These are phyloP conservation scores for Malus fusca DNA, from an alignment of 306 rosid genomes.

Conservation along the genomic window DNA sequence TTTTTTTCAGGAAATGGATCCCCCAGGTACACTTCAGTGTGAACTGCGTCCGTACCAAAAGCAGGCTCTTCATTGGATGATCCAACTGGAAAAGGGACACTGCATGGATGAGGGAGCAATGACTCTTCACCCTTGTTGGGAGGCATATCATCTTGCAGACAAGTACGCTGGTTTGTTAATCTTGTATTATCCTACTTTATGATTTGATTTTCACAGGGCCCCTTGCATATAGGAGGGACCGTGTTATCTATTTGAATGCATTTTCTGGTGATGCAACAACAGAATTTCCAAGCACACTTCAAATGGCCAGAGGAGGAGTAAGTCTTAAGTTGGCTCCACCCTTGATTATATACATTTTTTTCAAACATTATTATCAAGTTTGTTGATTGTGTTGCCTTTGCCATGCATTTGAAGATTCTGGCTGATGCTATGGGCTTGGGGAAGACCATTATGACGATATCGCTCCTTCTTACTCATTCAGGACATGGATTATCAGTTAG, in stretches of 20 bases:
- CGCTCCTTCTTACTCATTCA: slow-evolving; percentile 70
- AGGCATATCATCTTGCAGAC: slow-evolving; percentile 73
- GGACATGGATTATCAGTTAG: slow-evolving; percentile 45
- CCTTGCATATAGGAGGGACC: slow-evolving; percentile 52
- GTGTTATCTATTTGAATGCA: slow-evolving; percentile 65
- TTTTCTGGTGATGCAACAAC: slow-evolving; percentile 88
- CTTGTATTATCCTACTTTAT: neutral
- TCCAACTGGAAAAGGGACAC: slow-evolving; percentile 74
- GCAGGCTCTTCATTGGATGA: slow-evolving; percentile 91
- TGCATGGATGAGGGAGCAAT: slow-evolving; percentile 52
- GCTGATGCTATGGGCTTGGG: slow-evolving; percentile 99
- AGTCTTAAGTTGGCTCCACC: slow-evolving; percentile 28
- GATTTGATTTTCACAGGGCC: slow-evolving; percentile 14
- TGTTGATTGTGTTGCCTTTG: slow-evolving; percentile 20
- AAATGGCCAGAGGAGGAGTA: slow-evolving; percentile 97
- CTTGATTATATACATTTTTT: neutral
- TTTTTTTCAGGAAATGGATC: slow-evolving; percentile 72
- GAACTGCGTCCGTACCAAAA: slow-evolving; percentile 86
- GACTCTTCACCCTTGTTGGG: slow-evolving; percentile 98
- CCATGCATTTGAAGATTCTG: slow-evolving; percentile 59
- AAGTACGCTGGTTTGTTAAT: slow-evolving; percentile 37
- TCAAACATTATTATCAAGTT: neutral
- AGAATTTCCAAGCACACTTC: slow-evolving; percentile 92
- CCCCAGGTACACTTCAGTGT: slow-evolving; percentile 69
- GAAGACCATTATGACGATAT: slow-evolving; percentile 92